Base-by-base conservation (phyloP, 1,284 basidiomycete genomes). In the Thecaphora thlaspeos region DNA sequence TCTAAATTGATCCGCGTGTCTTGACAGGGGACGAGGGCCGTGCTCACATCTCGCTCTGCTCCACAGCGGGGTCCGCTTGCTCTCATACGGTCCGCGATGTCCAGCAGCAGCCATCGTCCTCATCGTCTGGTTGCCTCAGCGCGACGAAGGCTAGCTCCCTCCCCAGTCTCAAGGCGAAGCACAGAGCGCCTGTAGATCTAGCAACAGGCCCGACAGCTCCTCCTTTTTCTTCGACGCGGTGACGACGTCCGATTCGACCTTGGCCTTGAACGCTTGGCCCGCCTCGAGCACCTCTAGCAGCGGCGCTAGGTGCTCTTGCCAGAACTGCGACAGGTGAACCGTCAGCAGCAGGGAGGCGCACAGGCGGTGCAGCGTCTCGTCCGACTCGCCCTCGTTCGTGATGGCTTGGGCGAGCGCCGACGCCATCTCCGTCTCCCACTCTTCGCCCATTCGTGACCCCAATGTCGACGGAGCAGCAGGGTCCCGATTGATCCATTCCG, bases 341-440 rank as follows among this genome's bases (percentile, higher is more conserved):
- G 89, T 76, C 69, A 89, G 84, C 1, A 84, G 88, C 26, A 92
- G 78, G 10, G 87, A 86, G 1, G 88, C 89, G 0, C 84, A 82
- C 41, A 93, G 79, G 14, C 90, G 86, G 76, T 61, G 51, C 2
- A 61, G 58, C 61, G 88, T 85, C 73, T 91, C 90, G 77, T 90
- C 88, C 63, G 81, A 87, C 59, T 82, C 82, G 47, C 79, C 81
- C 79, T 92, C 90, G 64, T 82, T 82, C 44, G 82, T 82, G 36
- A 92, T 77, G 9, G 86, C 87, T 76, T 90, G 88, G 0, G 91
- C 76, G 15, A 93, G 74, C 0, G 88, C 91, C 67, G 86, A 89
- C 3, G 87, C 80, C 18, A 92, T 79, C 79, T 93, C 91, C 0
- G 88, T 81, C 70, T 90, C 86, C 89, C 89, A 92, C 47, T 40